phyloP scores from a whole-genome alignment of 441 rosid genomes.

The Populus hybrid region DNA sequence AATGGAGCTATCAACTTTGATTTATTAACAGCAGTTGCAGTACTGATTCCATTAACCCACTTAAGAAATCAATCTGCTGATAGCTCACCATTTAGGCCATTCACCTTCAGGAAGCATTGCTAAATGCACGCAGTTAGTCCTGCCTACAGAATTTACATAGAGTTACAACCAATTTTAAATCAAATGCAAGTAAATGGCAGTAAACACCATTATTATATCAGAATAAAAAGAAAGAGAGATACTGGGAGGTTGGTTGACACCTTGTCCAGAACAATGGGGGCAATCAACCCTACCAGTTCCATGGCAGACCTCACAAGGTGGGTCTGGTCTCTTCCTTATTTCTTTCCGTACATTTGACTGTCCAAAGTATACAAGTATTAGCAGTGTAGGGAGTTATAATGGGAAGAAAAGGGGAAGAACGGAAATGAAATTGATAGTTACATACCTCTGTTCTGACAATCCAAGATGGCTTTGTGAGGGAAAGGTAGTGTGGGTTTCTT shows the following conservation, averaged over 20 bases:
- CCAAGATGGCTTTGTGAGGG: conserved; percentile 45
- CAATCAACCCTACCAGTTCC: conserved; percentile 72
- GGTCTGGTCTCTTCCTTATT: conserved; percentile 44
- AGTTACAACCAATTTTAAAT: too few relatives aligned
- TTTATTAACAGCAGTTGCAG: neutral
- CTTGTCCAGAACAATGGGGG: conserved; percentile 58
- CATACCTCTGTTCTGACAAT: conserved; percentile 46
- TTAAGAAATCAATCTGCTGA: neutral
- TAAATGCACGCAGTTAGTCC: conserved; percentile 49
- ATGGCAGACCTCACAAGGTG: conserved; percentile 58
- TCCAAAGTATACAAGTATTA: neutral
- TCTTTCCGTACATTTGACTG: conserved; percentile 54
- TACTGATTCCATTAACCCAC: neutral
- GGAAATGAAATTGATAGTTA: neutral
- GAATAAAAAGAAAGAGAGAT: neutral
- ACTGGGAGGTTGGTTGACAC: conserved; percentile 23
- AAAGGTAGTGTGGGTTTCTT: conserved; percentile 14
- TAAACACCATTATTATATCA: neutral
- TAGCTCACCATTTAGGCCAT: conserved; percentile 82
- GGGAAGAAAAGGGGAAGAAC: neutral
- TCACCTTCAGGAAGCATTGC: conserved; percentile 75
- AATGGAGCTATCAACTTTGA: neutral
- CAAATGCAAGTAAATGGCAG: too few relatives aligned
- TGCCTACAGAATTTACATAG: conserved; percentile 36
- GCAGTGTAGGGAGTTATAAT: neutral